Evolutionary conservation across 1,139 yeast genomes (phyloP), one percentile per base, ranked within the genome.

Genomic region (Sporopachydermia cereana): DNA sequence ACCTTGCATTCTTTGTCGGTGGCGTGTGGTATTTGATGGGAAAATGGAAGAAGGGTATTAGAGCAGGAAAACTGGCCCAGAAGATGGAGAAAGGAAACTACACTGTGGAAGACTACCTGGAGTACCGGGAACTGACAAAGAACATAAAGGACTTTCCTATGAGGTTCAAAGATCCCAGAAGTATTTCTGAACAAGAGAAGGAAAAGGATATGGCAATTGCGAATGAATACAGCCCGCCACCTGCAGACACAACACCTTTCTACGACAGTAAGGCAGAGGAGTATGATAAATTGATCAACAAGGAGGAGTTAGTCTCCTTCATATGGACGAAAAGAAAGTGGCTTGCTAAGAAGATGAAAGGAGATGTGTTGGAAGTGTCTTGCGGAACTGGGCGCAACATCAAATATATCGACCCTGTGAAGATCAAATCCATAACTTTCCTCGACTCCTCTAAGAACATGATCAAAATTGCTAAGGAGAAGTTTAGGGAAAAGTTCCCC

Each of bases 371-470:
- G 49, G 98, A 93, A 62, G 91, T 89, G 17, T 83, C 96, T 0
- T 85, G 95, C 58, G 98, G 98, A 47, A 91, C 98, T 0, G 98
- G 98, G 3, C 74, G 98, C 60, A 91, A 91, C 58, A 73, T 89
- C 49, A 79, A 83, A 43, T 88, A 82, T 59, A 66, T 88, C 53
- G 71, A 79, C 46, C 74, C 81, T 23, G 71, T 73, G 2, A 60
- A 67, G 23, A 67, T 89, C 41, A 70, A 72, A 41, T 82, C 95
- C 0, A 73, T 85, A 34, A 91, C 97, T 0, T 86, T 84, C 55
- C 64, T 89, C 43, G 98, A 91, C 59, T 76, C 96, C 1, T 83
- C 96, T 0, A 60, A 69, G 47, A 77, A 82, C 47, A 91, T 91
- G 98, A 77, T 91, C 64, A 84, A 83, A 53, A 69, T 81, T n/a